Evolutionary conservation across 495 filamentous ascomycete genomes (phyloP).

Genomic region (Penicillium atrosanguineum): DNA sequence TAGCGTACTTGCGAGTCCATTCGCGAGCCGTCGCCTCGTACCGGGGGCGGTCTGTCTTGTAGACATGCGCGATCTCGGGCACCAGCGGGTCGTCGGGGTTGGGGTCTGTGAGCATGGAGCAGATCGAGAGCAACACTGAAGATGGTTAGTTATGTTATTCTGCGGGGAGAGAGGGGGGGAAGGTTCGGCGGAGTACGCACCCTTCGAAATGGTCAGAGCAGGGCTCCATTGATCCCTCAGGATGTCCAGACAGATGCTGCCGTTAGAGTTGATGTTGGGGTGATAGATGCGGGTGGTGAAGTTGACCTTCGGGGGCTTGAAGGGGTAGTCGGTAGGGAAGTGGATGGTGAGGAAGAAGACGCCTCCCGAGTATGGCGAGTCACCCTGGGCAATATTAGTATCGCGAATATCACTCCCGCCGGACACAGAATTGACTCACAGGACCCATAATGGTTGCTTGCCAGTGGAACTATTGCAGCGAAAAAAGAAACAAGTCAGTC

Average conservation of each 20-base stretch:
- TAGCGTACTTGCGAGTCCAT: conserved; percentile 99
- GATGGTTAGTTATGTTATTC: conserved; percentile 15
- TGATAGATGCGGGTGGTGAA: conserved; percentile 99
- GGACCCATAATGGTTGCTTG: conserved; percentile 99
- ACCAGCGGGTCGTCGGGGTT: conserved; percentile 99
- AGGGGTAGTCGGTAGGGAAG: conserved; percentile 99
- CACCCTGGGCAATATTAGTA: conserved; percentile 54
- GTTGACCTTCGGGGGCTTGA: conserved; percentile 99
- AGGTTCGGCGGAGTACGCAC: conserved; percentile 44
- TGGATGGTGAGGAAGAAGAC: conserved; percentile 98
- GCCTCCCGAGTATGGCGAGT: conserved; percentile 94
- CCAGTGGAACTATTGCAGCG: conserved; percentile 84
- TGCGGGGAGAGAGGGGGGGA: too few species aligned
- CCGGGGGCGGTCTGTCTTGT: conserved; percentile 95
- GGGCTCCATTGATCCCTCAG: conserved; percentile 99
- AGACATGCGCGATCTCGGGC: conserved; percentile 97
- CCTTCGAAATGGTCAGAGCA: conserved; percentile 97
- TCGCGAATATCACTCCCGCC: neutral
- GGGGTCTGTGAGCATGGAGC: conserved; percentile 99
- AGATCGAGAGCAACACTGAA: conserved; percentile 93
- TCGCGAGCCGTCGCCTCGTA: conserved; percentile 97
- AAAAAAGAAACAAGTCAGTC: conserved; percentile 22
- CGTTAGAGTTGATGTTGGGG: conserved; percentile 99
- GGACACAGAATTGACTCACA: conserved; percentile 57
- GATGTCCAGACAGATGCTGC: conserved; percentile 98